Evolutionary conservation across 1,139 yeast genomes (phyloP).

Genomic region (Yamadazyma atmosphaerica): DNA sequence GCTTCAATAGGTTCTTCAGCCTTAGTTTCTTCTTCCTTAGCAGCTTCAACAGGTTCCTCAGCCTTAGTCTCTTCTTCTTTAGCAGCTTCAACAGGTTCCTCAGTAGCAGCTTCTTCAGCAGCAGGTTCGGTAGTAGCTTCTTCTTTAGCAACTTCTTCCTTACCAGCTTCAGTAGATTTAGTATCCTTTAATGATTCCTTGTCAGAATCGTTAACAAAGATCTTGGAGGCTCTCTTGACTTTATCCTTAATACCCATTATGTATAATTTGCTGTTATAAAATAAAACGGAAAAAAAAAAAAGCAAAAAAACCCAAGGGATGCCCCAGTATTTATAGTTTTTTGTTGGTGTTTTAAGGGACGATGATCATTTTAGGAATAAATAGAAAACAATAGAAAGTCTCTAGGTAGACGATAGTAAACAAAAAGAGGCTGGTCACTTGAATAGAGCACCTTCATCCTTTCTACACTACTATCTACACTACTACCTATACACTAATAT

Average conservation of each 20-base stretch:
- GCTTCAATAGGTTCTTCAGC: too few species aligned
- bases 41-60: slow-evolving; percentile 6
- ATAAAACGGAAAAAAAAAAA: neutral
- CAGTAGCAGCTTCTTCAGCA: slow-evolving; percentile 22
- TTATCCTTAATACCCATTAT: slow-evolving; percentile 47
- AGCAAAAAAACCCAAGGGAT: neutral
- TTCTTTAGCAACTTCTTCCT: slow-evolving; percentile 6
- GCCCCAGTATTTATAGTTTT: slow-evolving; percentile 7
- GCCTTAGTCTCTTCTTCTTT: slow-evolving; percentile 7
- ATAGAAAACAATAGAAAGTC: slow-evolving; percentile 2
- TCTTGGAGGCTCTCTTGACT: slow-evolving; percentile 48
- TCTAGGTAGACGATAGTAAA: neutral
- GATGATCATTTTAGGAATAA: slow-evolving; percentile 1
- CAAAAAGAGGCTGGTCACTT: too few species aligned
- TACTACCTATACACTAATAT: too few species aligned
- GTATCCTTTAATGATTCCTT: slow-evolving; percentile 20
- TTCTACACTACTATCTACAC: too few species aligned
- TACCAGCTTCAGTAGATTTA: slow-evolving; percentile 10
- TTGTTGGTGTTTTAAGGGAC: neutral
- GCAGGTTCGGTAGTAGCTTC: slow-evolving; percentile 16
- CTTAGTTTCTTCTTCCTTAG: slow-evolving; percentile 10
- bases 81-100: slow-evolving; percentile 13
- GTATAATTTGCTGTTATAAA: too few species aligned
- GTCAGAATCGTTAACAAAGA: slow-evolving; percentile 35
- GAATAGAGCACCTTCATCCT: too few species aligned